Evolutionary conservation across 305 asterid genomes (phyloP), one percentile per base, ranked within the genome.

Genomic region (Plantago coronopus): DNA sequence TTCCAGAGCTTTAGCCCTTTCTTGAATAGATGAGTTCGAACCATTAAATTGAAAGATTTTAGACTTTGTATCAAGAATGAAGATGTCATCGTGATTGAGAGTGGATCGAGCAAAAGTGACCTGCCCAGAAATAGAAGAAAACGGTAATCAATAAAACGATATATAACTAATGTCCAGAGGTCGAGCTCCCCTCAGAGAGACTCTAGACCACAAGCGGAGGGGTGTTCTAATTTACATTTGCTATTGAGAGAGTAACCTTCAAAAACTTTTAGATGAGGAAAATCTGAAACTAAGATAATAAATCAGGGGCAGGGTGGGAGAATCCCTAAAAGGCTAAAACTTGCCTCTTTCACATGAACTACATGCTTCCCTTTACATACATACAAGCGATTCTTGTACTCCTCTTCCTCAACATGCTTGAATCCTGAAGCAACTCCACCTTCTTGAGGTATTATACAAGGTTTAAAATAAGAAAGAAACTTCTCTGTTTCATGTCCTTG

Each of bases 1-100:
- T 76, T 86, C 97, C 75, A 89, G 76, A 48, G 95, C 95, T 78
- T 86, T 89, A 73, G 97, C 97, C 74, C 97, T 79, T 83, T 82
- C 95, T 81, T 85, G 97, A 72, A 81, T 87, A 70, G 83, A 81
- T 55, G 97, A 84, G 72, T 89, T 84, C 75, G 83, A 84, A 54
- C 97, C 95, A 59, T 86, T 83, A 76, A 89, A 89, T 69, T 83
- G 91, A 69, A 83, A 90, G 31, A 90, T 80, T 74, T 87, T 90
- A 34, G 84, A 77, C 71, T 74, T 78, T 0, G 95, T 90, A 71
- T 90, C 96, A 21, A 90, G 91, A 69, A 90, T 74, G 68, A 90
- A 90, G 49, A 87, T 83, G 64, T 87, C 95, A 48, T 80, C 87
- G 59, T 90, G 97, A 78, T 79, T 87, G 79, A 87, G 89, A 59